Evolutionary conservation across 768 basidiomycete species (phyloP).

Genomic region (Suillus tomentosus): DNA sequence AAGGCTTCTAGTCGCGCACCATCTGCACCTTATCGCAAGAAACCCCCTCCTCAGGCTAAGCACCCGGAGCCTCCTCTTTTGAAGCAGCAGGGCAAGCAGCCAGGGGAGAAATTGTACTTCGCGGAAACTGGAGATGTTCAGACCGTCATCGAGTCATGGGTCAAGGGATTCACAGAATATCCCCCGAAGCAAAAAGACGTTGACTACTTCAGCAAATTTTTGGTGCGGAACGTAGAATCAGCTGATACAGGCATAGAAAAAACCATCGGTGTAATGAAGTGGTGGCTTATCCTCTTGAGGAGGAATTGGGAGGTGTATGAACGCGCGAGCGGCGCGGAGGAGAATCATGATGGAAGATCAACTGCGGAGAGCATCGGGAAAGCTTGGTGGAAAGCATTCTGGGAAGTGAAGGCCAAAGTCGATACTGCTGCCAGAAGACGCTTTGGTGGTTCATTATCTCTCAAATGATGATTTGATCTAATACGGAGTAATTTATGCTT

Average conservation of each 20-base stretch:
- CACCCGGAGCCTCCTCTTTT: conserved; percentile 52
- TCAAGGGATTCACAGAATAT: conserved; percentile 57
- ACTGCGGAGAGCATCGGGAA: conserved; percentile 50
- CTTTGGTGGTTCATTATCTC: conserved; percentile 71
- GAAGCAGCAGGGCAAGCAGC: conserved; percentile 53
- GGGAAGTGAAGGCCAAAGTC: conserved; percentile 65
- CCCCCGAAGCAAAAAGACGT: conserved; percentile 77
- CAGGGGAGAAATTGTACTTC: conserved; percentile 57
- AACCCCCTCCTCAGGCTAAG: conserved; percentile 58
- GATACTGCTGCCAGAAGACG: conserved; percentile 63
- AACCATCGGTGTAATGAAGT: conserved; percentile 71
- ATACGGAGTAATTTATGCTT: neutral
- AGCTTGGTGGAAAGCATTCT: conserved; percentile 84
- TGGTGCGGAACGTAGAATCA: conserved; percentile 68
- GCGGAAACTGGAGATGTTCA: conserved; percentile 75
- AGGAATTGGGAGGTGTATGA: conserved; percentile 65
- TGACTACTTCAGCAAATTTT: conserved; percentile 70
- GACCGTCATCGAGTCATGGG: conserved; percentile 73
- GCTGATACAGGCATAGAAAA: conserved; percentile 70
- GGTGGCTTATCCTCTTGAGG: conserved; percentile 77
- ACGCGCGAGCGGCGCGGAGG: conserved; percentile 35
- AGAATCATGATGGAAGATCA: conserved; percentile 28
- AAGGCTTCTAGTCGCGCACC: conserved; percentile 40
- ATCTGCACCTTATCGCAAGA: conserved; percentile 44
- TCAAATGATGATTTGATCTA: conserved; percentile 44